Conservation (phyloP, 805 yeast species). For the Suhomyces xylopsoci region DNA sequence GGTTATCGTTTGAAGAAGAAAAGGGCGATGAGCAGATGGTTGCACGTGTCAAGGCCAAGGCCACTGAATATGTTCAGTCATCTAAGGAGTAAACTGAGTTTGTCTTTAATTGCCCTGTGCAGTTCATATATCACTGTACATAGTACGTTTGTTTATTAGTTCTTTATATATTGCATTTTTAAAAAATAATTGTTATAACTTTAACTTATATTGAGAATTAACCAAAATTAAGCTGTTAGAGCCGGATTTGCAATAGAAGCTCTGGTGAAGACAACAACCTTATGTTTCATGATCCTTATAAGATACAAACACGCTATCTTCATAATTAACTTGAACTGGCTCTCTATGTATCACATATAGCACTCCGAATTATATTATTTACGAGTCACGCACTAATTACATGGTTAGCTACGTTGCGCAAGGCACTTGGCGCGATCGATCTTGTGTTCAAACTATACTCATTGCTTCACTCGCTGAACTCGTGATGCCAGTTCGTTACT, state of each 20-base stretch:
- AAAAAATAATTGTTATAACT: not conserved
- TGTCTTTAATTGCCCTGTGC: not conserved
- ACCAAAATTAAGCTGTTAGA: too few species aligned
- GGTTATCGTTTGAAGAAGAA: conserved; percentile 79
- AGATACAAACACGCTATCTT: too few species aligned
- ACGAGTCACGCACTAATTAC: not conserved
- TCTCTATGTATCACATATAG: not conserved
- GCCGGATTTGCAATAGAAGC: too few species aligned
- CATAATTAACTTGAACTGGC: too few species aligned
- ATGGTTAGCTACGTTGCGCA: too few species aligned
- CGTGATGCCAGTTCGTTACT: not conserved
- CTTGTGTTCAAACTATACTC: not conserved
- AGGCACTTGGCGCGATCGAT: not conserved
- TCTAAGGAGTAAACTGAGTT: conserved; percentile 6
- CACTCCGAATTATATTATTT: not conserved
- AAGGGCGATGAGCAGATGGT: conserved; percentile 63
- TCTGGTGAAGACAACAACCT: too few species aligned
- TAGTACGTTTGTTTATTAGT: conserved; percentile 1
- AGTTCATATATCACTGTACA: not conserved
- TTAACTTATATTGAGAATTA: too few species aligned
- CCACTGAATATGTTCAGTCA: conserved; percentile 66
- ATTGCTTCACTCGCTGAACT: not conserved
- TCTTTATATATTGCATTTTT: conserved; percentile 3
- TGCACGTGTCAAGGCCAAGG: conserved; percentile 87
- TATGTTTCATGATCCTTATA: too few species aligned